These are phyloP conservation scores for Psilocybe tampanensis DNA, from an alignment of 768 basidiomycete species.

Conservation along the genomic window DNA sequence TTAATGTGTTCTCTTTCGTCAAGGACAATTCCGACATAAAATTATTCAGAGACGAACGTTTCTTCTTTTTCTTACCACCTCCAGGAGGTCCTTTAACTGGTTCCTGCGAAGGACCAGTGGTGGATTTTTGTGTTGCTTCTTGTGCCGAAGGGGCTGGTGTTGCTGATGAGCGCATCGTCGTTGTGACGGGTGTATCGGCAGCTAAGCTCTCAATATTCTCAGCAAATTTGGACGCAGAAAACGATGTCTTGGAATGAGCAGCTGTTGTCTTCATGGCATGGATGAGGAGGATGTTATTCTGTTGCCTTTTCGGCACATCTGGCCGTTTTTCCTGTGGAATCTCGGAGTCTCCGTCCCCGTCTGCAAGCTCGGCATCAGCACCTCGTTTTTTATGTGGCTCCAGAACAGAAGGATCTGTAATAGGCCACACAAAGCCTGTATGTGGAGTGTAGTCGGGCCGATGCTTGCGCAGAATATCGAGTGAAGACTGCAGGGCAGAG, in stretches of 20 bases:
- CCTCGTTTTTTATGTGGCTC: conserved; percentile 27
- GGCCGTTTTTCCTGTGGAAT: conserved; percentile 25
- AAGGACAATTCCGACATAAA: conserved; percentile 1
- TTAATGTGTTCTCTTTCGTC: conserved; percentile 1
- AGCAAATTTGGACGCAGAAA: conserved; percentile 39
- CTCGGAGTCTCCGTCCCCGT: conserved; percentile 14
- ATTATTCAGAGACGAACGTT: conserved; percentile 51
- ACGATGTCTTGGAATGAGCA: conserved; percentile 59
- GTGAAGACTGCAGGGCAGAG: conserved; percentile 72
- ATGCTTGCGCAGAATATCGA: conserved; percentile 71
- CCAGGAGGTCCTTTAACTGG: conserved; percentile 48
- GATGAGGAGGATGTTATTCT: conserved; percentile 68
- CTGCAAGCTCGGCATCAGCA: conserved; percentile 21
- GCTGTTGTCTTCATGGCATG: conserved; percentile 85
- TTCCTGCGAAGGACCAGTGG: conserved; percentile 46
- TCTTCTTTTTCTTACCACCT: conserved; percentile 73
- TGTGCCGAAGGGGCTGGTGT: conserved; percentile 44
- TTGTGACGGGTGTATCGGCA: conserved; percentile 33
- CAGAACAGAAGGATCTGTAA: conserved; percentile 55
- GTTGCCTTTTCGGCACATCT: conserved; percentile 52
- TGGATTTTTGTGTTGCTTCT: conserved; percentile 35
- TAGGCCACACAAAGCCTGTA: conserved; percentile 85
- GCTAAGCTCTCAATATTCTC: conserved; percentile 28
- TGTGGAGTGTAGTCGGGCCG: conserved; percentile 84
- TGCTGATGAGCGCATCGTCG: conserved; percentile 36